Evolutionary conservation across 2,329 filamentous ascomycete species (phyloP), one percentile per base, ranked within the genome.

Genomic region (Clonostachys rhizophaga): DNA sequence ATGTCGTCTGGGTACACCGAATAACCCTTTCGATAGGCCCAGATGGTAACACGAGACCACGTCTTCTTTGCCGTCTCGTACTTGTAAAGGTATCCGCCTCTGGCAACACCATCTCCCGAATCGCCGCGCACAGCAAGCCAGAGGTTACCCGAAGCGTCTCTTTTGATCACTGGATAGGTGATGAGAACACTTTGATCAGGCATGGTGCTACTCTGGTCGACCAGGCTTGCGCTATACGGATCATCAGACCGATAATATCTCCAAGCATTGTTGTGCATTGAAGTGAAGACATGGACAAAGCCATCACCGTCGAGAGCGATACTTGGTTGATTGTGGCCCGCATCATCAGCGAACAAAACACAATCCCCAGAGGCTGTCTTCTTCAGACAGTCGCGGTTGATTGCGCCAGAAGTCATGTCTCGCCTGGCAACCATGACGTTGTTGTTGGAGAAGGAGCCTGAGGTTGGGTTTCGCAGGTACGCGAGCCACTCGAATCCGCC

Each of bases 241-340:
- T 50, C 46, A 4, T 42, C 33, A 1, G 57, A 59, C 11, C 57
- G 52, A 36, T 53, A 59, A 46, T 59, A 59, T 33, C 52, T 54
- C 57, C 57, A 59, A 1, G 43, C 42, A 18, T 58, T 54, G 6
- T 59, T 58, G 47, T 59, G 57, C 57, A 59, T 59, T 50, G 57
- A 58, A 3, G 57, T 59, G 34, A 59, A 59, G 20, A 59, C 52
- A 36, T 59, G 57, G 3, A 58, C 57, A 14, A 50, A 57, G 5
- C 57, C 57, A n/a, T 59, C 48, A 3, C 55, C 54, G n/a, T 56
- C 54, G n/a, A 55, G 48, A 6, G 51, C 53, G 16, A 55, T 45
- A 39, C 52, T 54, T 2, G 54, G 54, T n/a, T 48, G 36, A 39
- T 58, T 59, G 34, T 59, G 57, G 3, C 57, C 54, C 6, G 50